Evolutionary conservation across 2,329 filamentous ascomycete genomes (phyloP), one percentile per base, ranked within the genome.

Genomic region (Mollisia scopiformis): DNA sequence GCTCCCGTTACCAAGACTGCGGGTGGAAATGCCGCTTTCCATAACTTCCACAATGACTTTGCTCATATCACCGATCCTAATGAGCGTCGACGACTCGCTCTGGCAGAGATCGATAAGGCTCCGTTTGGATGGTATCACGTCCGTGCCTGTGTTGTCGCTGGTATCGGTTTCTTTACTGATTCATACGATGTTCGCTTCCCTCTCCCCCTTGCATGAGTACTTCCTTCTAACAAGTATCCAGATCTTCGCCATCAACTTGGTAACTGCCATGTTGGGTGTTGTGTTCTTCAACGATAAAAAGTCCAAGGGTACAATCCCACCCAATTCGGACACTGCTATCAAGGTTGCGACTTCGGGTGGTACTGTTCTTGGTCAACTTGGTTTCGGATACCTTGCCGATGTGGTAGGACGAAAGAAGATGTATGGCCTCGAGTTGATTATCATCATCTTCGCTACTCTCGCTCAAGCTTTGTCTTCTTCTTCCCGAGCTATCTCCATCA

Each of bases 111-210:
- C 68, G 91, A 94, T 79, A 89, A 89, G 78, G 90, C 90, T 10
- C 88, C 88, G 3, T 93, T 94, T 63, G 89, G 91, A 71, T 94
- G 91, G 90, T 92, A 93, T 73, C 91, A 95, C 72, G 85, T 93
- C 61, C 85, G 91, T 41, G 89, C 91, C 60, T 84, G 91, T 57
- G 78, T 91, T 8, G 91, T 94, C 25, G 91, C 91, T 30, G 91
- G 92, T 69, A 89, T 94, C 63, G 92, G 91, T 68, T 95, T 96
- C 85, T 95, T 95, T 77, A 94, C 91, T 16, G 92, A 94, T 73
- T 90, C 90, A 39, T 94, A 93, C 76, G 88, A 90, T 72, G 91
- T 93, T 78, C 95, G 95, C 75, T 21, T 51, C 14, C 16, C 27
- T 6, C 14, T n/a, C 6, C 30, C 3, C 2, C 27, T 27, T 8